phyloP scores from a whole-genome alignment of 176 grass and related monocot genomes.

The Zea luxurians region DNA sequence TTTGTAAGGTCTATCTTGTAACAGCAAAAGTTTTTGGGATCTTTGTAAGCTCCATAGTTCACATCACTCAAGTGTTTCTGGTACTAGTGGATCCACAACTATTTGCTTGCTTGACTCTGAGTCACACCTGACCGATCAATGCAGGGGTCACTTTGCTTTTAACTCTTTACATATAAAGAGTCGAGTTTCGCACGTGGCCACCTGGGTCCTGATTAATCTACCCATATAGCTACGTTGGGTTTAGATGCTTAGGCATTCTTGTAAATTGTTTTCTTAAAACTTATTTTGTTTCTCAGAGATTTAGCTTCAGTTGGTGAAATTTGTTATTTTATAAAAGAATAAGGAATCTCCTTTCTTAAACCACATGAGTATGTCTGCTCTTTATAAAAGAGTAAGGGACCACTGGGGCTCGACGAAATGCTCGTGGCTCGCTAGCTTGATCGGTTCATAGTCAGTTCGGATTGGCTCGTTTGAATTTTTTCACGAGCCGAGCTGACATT shows the following conservation, averaged over 20 bases:
- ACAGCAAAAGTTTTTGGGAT: not conserved
- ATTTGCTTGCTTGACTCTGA: not conserved
- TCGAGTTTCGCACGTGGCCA: constrained; percentile 11
- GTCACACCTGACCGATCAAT: constrained; percentile 29
- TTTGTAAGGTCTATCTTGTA: constrained; percentile 12
- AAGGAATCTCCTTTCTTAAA: too few species aligned
- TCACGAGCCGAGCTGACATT: too few species aligned
- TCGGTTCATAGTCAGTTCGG: too few species aligned
- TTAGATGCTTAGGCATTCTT: not conserved
- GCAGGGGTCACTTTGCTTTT: constrained; percentile 12
- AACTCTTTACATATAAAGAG: not conserved
- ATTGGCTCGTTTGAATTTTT: too few species aligned
- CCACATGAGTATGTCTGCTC: too few species aligned
- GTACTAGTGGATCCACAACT: not conserved
- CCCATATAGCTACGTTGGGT: constrained; percentile 4
- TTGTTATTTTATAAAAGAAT: not conserved
- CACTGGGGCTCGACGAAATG: too few species aligned
- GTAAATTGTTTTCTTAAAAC: constrained; percentile 16
- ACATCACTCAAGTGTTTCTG: not conserved
- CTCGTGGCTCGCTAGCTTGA: too few species aligned
- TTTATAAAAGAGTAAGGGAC: not conserved
- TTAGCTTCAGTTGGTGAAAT: not conserved
- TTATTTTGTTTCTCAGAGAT: not conserved
- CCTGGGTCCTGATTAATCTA: constrained; percentile 3
- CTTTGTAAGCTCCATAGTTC: not conserved